A percentile compares a stretch with the other conserved stretches of the same genome.
Conservation (phyloP, 805 yeast genomes). For the Cyberlindnera maclurae region DNA sequence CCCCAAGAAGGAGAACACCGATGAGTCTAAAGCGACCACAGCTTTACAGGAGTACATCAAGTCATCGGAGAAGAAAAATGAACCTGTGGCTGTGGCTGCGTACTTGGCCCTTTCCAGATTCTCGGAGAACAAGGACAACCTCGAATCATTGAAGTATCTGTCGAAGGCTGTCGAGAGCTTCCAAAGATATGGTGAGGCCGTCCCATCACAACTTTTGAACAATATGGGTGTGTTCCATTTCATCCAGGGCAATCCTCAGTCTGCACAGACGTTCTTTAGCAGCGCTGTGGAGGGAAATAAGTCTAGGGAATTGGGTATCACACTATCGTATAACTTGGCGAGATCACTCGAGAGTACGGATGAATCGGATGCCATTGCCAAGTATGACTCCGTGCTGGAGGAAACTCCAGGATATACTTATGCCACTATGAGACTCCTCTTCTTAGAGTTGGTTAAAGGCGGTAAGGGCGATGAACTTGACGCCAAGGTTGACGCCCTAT, state of each 20-base stretch:
- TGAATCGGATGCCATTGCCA: conserved; percentile 17
- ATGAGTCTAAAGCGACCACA: conserved; percentile 44
- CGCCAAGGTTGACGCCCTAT: conserved; percentile 45
- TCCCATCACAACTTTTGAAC: conserved; percentile 58
- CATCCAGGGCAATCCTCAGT: conserved; percentile 50
- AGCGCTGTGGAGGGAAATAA: conserved; percentile 35
- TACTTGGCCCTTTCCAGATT: conserved; percentile 61
- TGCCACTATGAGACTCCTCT: conserved; percentile 67
- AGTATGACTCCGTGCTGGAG: conserved; percentile 50
- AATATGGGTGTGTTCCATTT: conserved; percentile 83
- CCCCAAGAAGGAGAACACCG: conserved; percentile 3
- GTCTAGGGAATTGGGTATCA: conserved; percentile 29
- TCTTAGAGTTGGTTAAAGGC: conserved; percentile 46
- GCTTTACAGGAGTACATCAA: conserved; percentile 65
- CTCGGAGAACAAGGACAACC: conserved; percentile 58
- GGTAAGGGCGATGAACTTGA: conserved; percentile 35
- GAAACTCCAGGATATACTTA: conserved; percentile 64
- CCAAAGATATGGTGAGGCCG: conserved; percentile 24
- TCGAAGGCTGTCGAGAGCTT: conserved; percentile 51
- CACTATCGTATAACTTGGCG: conserved; percentile 68
- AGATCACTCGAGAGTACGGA: conserved; percentile 54
- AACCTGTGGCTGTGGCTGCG: conserved; percentile 57
- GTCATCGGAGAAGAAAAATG: conserved; percentile 49
- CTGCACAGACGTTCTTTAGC: conserved; percentile 50
- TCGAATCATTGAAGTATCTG: conserved; percentile 60